Percentiles rank a stretch among this genome's conserved stretches.
Conservation (phyloP, 768 basidiomycete species). For the Crassisporium funariophilum region DNA sequence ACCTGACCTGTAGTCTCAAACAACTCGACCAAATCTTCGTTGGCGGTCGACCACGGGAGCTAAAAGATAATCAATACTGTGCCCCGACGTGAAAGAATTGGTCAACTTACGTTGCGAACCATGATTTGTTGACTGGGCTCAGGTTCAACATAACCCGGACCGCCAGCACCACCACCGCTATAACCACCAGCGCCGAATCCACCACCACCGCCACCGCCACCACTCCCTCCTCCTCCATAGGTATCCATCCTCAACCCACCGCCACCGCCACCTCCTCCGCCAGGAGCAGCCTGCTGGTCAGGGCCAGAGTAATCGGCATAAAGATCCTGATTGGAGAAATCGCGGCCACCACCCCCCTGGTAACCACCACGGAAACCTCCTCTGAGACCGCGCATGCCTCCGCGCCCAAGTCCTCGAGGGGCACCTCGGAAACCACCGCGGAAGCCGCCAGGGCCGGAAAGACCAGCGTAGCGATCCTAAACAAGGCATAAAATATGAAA, state of each 20-base stretch:
- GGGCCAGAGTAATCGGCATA: conserved; percentile 94
- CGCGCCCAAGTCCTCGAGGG: conserved; percentile 48
- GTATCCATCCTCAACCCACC: conserved; percentile 41
- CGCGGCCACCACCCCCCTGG: conserved; percentile 56
- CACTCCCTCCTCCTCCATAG: conserved; percentile 31
- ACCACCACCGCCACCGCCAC: conserved; percentile 32
- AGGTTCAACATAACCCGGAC: conserved; percentile 50
- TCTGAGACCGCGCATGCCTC: conserved; percentile 36
- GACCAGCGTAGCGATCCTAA: conserved; percentile 87
- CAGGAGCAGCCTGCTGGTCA: conserved; percentile 56
- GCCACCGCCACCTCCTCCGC: conserved; percentile 34
- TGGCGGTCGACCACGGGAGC: conserved; percentile 99
- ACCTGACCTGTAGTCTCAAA: conserved; percentile 98
- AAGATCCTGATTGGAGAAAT: conserved; percentile 85
- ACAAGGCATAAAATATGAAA: not conserved
- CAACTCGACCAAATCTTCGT: conserved; percentile 96
- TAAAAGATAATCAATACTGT: conserved; percentile 29
- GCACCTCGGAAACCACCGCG: conserved; percentile 61
- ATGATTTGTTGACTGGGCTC: conserved; percentile 97
- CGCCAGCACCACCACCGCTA: conserved; percentile 32
- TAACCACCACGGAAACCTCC: conserved; percentile 61
- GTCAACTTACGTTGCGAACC: conserved; percentile 90
- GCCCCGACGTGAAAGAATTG: conserved; percentile 3
- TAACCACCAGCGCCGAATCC: conserved; percentile 37
- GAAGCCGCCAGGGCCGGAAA: conserved; percentile 69